Evolutionary conservation across 306 rosid genomes (phyloP).

Genomic region (Rubus parviflorus): DNA sequence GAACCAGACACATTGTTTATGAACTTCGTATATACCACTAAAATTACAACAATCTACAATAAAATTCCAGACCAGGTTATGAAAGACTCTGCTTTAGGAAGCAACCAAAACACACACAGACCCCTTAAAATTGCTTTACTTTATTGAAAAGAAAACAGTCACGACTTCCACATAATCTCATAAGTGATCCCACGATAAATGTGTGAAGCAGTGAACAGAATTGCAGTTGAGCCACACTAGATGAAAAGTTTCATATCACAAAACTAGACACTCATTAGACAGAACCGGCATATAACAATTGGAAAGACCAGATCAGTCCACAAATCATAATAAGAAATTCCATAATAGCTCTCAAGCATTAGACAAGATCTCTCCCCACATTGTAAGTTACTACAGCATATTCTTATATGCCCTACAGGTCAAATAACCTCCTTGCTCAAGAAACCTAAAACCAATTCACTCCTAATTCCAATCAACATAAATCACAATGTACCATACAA

Average conservation of each 20-base stretch:
- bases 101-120: not conserved
- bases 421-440: not conserved
- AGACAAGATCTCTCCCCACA: not conserved
- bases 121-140: not conserved
- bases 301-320: not conserved
- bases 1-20: not conserved
- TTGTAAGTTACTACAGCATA: not conserved
- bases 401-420: not conserved
- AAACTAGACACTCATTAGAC: not conserved
- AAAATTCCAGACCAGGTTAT: not conserved
- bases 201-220: not conserved
- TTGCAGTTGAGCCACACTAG: not conserved
- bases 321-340: not conserved
- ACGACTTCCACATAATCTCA: not conserved
- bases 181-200: too few species aligned
- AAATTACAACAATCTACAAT: not conserved
- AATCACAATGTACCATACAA: not conserved
- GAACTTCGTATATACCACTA: not conserved
- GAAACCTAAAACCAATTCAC: not conserved
- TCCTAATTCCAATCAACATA: not conserved
- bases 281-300: not conserved
- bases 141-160: not conserved
- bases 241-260: not conserved
- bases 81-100: not conserved
- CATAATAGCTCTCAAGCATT: not conserved